A percentile compares a stretch with the other conserved stretches of the same genome.
Conservation (phyloP, 306 rosid genomes). For the Boehmeria nivea region DNA sequence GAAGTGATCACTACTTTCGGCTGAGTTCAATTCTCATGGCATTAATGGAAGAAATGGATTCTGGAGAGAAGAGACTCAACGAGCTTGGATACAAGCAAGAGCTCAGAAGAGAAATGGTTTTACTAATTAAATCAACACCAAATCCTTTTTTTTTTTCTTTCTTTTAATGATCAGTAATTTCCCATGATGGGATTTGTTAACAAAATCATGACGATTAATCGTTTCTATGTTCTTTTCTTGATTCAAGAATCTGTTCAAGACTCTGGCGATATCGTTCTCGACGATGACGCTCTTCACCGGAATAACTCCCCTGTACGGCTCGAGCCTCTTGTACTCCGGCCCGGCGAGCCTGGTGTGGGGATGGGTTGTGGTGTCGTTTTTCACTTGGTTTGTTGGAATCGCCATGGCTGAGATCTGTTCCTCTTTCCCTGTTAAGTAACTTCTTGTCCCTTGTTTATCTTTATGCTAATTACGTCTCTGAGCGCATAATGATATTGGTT, state of each 20-base stretch:
- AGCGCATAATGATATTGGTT: background rate
- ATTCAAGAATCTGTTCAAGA: conserved; percentile 78
- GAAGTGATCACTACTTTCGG: background rate
- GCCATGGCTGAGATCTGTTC: conserved; percentile 97
- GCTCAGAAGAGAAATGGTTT: conserved; percentile 42
- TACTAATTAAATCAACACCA: too few relatives aligned
- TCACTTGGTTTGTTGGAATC: conserved; percentile 82
- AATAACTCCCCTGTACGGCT: conserved; percentile 84
- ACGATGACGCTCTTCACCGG: conserved; percentile 92
- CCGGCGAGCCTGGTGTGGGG: conserved; percentile 93
- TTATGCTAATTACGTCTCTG: background rate
- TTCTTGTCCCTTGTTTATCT: conserved; percentile 6
- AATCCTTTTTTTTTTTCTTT: background rate
- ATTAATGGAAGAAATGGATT: conserved; percentile 21
- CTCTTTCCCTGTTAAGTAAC: conserved; percentile 66
- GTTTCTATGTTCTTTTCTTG: background rate
- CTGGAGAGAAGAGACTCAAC: conserved; percentile 44
- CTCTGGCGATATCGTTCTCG: conserved; percentile 84
- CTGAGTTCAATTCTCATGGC: background rate
- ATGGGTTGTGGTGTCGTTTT: conserved; percentile 76
- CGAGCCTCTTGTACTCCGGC: conserved; percentile 75
- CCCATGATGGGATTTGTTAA: too few relatives aligned
- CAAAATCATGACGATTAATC: too few relatives aligned
- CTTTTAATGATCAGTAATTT: too few relatives aligned
- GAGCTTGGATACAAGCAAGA: conserved; percentile 55